These are phyloP conservation scores for Cotoneaster glaucophyllus DNA, from an alignment of 306 rosid genomes.

Conservation along the genomic window DNA sequence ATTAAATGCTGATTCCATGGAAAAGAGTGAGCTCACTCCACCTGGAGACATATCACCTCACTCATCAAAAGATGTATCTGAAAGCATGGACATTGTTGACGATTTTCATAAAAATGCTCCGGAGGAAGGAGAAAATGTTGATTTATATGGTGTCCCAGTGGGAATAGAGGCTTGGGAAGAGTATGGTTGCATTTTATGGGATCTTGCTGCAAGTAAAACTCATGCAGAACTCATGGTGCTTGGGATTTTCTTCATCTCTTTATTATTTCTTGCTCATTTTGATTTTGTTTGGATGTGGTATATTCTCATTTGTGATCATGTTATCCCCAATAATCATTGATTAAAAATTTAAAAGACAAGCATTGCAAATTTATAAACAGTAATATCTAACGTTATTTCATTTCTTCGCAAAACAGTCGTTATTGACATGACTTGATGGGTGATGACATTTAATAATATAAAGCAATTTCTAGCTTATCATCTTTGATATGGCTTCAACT, in stretches of 20 bases:
- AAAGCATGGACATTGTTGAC: slow-evolving; percentile 42
- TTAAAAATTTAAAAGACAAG: background rate
- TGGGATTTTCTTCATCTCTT: background rate
- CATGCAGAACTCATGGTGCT: slow-evolving; percentile 90
- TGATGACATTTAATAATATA: background rate
- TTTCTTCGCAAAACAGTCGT: background rate
- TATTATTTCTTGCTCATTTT: background rate
- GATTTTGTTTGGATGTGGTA: background rate
- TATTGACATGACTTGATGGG: background rate
- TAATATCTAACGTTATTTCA: background rate
- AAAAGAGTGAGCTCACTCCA: slow-evolving; percentile 19
- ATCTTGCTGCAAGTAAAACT: slow-evolving; percentile 67
- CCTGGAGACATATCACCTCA: slow-evolving; percentile 2
- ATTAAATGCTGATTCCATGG: slow-evolving; percentile 5
- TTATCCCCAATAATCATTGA: background rate
- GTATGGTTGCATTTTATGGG: slow-evolving; percentile 86
- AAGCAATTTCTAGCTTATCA: background rate
- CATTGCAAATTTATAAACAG: background rate
- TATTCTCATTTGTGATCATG: background rate
- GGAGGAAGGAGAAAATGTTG: slow-evolving; percentile 20
- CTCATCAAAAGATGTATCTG: slow-evolving; percentile 15
- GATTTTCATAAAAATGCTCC: slow-evolving; percentile 22
- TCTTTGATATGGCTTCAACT: background rate
- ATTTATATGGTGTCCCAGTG: background rate
- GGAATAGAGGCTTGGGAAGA: slow-evolving; percentile 73